These are phyloP conservation scores for Chiua virens DNA, from an alignment of 768 basidiomycete genomes.

Conservation along the genomic window DNA sequence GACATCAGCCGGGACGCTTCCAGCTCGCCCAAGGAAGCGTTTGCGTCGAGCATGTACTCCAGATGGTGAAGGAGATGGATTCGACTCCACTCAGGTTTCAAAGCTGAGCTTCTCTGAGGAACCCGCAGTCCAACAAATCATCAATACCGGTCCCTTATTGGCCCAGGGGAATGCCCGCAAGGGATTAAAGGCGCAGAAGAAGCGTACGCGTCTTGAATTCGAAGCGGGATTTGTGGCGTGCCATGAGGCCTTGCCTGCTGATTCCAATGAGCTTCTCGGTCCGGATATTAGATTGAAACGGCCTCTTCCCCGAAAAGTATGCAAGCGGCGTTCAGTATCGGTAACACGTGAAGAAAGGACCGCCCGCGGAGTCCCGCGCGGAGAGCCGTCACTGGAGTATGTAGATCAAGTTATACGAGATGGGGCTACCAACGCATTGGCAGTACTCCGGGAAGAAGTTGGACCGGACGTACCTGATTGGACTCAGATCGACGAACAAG, in stretches of 20 bases:
- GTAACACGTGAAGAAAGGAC: neutral
- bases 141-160: neutral
- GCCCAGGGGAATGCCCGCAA: neutral
- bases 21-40: slow-evolving; percentile 9
- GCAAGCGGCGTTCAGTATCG: neutral
- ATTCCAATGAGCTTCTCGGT: slow-evolving; percentile 12
- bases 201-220: slow-evolving; percentile 19
- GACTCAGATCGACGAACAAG: slow-evolving; percentile 23
- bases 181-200: slow-evolving; percentile 6
- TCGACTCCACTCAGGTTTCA: neutral
- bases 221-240: slow-evolving; percentile 10
- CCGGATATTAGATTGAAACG: slow-evolving; percentile 17
- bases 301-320: slow-evolving; percentile 23
- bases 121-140: neutral
- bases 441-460: slow-evolving; percentile 3
- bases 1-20: neutral
- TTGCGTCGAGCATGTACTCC: slow-evolving; percentile 6
- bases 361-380: neutral
- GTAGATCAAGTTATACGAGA: slow-evolving; percentile 20
- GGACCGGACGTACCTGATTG: slow-evolving; percentile 18
- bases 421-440: slow-evolving; percentile 14
- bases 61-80: neutral
- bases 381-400: slow-evolving; percentile 10
- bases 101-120: neutral
- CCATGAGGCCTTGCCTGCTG: neutral